Evolutionary conservation across 768 basidiomycete genomes (phyloP).

Genomic region (Pisolithus albus): DNA sequence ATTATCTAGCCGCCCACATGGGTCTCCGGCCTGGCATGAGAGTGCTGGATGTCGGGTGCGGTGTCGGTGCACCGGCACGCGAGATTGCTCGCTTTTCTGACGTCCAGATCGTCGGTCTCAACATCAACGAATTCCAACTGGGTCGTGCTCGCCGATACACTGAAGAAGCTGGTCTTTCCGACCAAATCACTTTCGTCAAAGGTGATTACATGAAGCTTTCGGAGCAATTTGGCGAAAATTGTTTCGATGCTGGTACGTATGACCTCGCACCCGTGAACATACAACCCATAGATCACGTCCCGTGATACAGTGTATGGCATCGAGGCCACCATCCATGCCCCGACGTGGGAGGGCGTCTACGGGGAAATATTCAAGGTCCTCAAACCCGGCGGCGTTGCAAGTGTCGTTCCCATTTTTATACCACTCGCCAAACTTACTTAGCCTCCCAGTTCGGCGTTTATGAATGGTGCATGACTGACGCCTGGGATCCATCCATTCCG

Average conservation of each 20-base stretch:
- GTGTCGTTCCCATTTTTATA: neutral
- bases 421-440: neutral
- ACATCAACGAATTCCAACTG: conserved; percentile 96
- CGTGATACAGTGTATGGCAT: conserved; percentile 76
- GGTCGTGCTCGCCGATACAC: conserved; percentile 80
- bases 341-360: conserved; percentile 93
- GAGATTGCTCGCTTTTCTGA: conserved; percentile 92
- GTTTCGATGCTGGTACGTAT: conserved; percentile 84
- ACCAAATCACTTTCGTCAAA: conserved; percentile 76
- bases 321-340: conserved; percentile 96
- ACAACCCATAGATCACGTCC: neutral
- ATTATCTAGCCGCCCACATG: conserved; percentile 91
- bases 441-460: conserved; percentile 83
- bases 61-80: conserved; percentile 94
- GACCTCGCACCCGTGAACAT: neutral
- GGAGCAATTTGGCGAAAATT: conserved; percentile 87
- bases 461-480: conserved; percentile 99
- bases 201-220: conserved; percentile 95
- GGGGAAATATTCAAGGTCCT: conserved; percentile 87
- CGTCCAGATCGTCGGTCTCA: conserved; percentile 75
- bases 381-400: conserved; percentile 90
- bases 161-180: conserved; percentile 60
- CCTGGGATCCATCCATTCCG: conserved; percentile 81
- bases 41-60: conserved; percentile 97
- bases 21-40: conserved; percentile 82